Base-by-base conservation (phyloP, 1,284 basidiomycete species). In the Heterobasidion occidentale region DNA sequence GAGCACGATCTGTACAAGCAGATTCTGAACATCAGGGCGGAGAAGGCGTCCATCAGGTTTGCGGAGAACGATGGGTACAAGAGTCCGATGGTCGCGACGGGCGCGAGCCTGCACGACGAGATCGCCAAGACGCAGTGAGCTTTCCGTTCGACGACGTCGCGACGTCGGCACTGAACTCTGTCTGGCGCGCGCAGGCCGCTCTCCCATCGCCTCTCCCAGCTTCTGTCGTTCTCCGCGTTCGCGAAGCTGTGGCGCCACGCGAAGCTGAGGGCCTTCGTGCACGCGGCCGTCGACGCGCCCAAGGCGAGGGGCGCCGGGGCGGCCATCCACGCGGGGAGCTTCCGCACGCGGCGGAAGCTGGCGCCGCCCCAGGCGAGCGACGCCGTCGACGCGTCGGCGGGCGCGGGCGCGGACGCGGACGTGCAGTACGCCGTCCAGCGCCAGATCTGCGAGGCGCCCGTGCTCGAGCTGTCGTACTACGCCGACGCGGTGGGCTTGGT, bases 351-450 rank as follows among this genome's bases (percentile, higher is more conserved):
- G 51, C 72, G 72, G 62, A 75, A 74, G 63, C 61, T 63, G n/a
- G 69, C 70, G 53, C 66, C 52, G 42, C 69, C 7, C 81, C 84
- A 19, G 80, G 84, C 38, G 75, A 78, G 51, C 79, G 77, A 2
- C 78, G 27, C 27, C 27, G 27, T 0, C 78, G 5, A 27, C 27
- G 27, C 5, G 62, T 79, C 17, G 84, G 79, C 5, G 19, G 2
- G 19, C 19, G 19, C 19, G 19, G 19, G 19, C 19, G 80, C 86
- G 61, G 83, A 81, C 58, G 68, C 76, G 2, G 71, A 70, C 15
- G 61, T 81, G 12, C 92, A 97, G 68, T 98, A 97, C 68, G 94
- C 90, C 20, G 85, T 93, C 52, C 90, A 93, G 59, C 83, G 87
- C 44, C 89, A 84, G 53, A 76, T 97, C 19, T 67, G 97, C n/a